Evolutionary conservation across 202 grass and related monocot genomes (phyloP).

Genomic region (Dendrocalamus latiflorus): DNA sequence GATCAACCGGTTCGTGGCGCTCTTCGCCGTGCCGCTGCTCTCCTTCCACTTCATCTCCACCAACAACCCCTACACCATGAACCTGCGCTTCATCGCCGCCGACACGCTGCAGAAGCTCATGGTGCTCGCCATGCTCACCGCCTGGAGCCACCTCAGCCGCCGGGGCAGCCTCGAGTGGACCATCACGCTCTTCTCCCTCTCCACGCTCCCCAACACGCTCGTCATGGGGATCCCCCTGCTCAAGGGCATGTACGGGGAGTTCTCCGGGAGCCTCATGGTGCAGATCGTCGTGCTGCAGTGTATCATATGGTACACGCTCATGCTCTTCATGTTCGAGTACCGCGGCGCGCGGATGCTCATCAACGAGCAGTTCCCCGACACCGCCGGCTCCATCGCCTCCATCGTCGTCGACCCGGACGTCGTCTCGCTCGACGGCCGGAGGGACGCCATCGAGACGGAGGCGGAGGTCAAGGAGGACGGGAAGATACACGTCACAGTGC

Average conservation of each 20-base stretch:
- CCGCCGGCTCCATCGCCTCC: slow-evolving; percentile 75
- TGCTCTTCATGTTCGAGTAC: slow-evolving; percentile 99
- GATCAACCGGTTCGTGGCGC: slow-evolving; percentile 98
- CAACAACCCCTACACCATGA: slow-evolving; percentile 96
- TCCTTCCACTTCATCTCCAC: slow-evolving; percentile 99
- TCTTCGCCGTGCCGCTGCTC: slow-evolving; percentile 93
- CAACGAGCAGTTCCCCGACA: slow-evolving; percentile 97
- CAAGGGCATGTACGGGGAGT: slow-evolving; percentile 95
- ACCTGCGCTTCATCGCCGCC: slow-evolving; percentile 93
- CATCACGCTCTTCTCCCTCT: slow-evolving; percentile 98
- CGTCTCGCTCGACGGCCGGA: slow-evolving; percentile 66
- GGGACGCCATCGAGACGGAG: slow-evolving; percentile 87
- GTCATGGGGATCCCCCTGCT: slow-evolving; percentile 98
- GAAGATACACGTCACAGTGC: slow-evolving; percentile 81
- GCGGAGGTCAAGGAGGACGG: slow-evolving; percentile 87
- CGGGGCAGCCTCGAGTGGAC: slow-evolving; percentile 88
- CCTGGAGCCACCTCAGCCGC: slow-evolving; percentile 67
- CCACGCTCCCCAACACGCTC: slow-evolving; percentile 97
- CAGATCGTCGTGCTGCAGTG: slow-evolving; percentile 99
- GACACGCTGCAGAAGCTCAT: slow-evolving; percentile 99
- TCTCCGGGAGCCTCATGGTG: slow-evolving; percentile 86
- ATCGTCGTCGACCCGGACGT: slow-evolving; percentile 93
- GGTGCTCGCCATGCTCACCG: slow-evolving; percentile 77
- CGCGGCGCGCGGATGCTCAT: slow-evolving; percentile 83
- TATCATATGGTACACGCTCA: slow-evolving; percentile 99